phyloP scores from a whole-genome alignment of 345 rosid species.

The Gynandropsis gynandra region DNA sequence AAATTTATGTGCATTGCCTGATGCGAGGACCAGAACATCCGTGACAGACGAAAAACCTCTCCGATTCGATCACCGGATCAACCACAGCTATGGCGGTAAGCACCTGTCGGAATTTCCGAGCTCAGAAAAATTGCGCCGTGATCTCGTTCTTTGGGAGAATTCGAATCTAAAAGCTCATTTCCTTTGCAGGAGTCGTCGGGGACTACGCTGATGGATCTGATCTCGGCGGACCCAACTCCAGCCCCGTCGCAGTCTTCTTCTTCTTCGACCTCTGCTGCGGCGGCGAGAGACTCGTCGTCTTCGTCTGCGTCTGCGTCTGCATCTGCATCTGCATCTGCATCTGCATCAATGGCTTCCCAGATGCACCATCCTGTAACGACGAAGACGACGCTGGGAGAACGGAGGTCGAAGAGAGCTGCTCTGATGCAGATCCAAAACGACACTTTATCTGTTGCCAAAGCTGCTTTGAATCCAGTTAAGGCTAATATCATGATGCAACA shows the following conservation, averaged over 20 bases:
- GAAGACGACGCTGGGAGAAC: conserved; percentile 63
- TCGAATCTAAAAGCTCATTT: conserved; percentile 12
- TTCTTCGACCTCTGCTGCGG: conserved; percentile 29
- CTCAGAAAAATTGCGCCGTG: conserved; percentile 7
- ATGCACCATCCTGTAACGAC: conserved; percentile 34
- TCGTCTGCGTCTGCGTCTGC: conserved; percentile 24
- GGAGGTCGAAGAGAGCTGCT: conserved; percentile 70
- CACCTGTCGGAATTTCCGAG: conserved; percentile 4
- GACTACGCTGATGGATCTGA: conserved; percentile 95
- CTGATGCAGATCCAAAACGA: conserved; percentile 91
- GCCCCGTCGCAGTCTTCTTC: conserved; percentile 38
- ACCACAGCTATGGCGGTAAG: conserved; percentile 32
- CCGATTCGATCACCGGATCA: conserved; percentile 19
- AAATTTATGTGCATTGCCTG: neutral
- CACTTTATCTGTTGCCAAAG: conserved; percentile 86
- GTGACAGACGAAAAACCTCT: conserved; percentile 16
- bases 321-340: conserved; percentile 8
- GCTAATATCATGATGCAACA: conserved; percentile 65
- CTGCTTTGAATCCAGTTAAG: conserved; percentile 64
- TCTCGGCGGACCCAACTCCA: conserved; percentile 75
- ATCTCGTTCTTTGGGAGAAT: neutral
- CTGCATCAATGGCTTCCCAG: conserved; percentile 11
- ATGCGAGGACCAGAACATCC: conserved; percentile 4
- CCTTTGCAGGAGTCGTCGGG: conserved; percentile 68
- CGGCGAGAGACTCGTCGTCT: conserved; percentile 22